These are phyloP conservation scores for Rhodotorula sp. DNA, from an alignment of 1,284 basidiomycete species.

Conservation along the genomic window DNA sequence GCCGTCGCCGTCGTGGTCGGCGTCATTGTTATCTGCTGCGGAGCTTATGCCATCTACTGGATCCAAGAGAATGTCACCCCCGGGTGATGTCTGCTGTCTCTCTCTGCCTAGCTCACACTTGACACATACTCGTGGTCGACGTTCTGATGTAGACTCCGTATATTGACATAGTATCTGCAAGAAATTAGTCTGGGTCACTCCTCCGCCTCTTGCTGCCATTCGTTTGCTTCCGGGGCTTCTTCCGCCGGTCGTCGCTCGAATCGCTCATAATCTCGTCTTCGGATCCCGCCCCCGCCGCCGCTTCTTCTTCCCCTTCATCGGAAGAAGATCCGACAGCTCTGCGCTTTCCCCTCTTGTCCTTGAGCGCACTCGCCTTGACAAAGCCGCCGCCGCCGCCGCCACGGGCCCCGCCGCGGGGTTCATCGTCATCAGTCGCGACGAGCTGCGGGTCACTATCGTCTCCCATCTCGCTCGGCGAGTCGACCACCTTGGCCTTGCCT, in stretches of 20 bases:
- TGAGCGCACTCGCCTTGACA: slow-evolving; percentile 1
- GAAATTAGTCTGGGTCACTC: background rate
- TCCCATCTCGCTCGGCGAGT: background rate
- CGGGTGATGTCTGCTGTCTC: too few relatives aligned
- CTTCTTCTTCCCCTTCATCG: background rate
- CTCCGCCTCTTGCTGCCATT: background rate
- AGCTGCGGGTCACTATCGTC: background rate
- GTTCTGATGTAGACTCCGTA: background rate
- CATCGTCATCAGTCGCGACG: background rate
- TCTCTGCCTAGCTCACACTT: too few relatives aligned
- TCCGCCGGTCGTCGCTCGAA: slow-evolving; percentile 3
- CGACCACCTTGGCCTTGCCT: background rate
- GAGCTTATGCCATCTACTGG: background rate
- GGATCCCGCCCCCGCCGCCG: too few relatives aligned
- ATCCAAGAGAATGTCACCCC: background rate
- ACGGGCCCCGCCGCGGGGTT: background rate
- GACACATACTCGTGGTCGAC: background rate
- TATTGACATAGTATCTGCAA: background rate
- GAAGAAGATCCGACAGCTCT: background rate
- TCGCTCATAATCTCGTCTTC: slow-evolving; percentile 1
- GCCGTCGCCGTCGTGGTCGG: background rate
- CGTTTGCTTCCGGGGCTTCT: background rate
- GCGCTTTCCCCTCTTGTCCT: background rate
- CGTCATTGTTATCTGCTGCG: background rate
- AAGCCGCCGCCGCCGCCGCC: background rate